These are phyloP conservation scores for Russula sp. DNA, from an alignment of 768 basidiomycete genomes.

Conservation along the genomic window DNA sequence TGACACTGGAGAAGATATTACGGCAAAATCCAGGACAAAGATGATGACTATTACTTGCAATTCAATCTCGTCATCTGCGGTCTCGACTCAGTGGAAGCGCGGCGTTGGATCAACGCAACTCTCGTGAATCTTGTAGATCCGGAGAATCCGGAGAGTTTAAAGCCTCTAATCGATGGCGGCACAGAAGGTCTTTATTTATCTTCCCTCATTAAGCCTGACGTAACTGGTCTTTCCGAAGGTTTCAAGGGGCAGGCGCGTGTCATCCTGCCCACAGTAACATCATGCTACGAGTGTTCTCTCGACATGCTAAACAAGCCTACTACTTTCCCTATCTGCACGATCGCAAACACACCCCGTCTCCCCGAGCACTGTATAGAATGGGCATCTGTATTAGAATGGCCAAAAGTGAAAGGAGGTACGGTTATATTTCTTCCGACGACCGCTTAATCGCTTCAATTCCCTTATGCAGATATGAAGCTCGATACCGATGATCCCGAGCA, in stretches of 20 bases:
- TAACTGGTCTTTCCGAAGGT: conserved; percentile 46
- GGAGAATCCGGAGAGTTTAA: conserved; percentile 90
- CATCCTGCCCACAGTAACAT: conserved; percentile 90
- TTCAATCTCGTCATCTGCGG: conserved; percentile 98
- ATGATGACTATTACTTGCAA: conserved; percentile 90
- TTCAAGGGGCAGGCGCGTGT: conserved; percentile 99
- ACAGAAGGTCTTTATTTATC: conserved; percentile 74
- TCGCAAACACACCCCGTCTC: conserved; percentile 95
- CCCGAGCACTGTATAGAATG: conserved; percentile 99
- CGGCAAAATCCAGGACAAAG: conserved; percentile 98
- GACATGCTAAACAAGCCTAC: conserved; percentile 98
- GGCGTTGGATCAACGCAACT: conserved; percentile 98
- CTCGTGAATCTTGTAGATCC: conserved; percentile 91
- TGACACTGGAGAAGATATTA: conserved; percentile 59
- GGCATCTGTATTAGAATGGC: conserved; percentile 99
- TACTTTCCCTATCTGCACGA: conserved; percentile 97
- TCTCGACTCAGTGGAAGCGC: conserved; percentile 93
- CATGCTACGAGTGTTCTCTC: conserved; percentile 97
- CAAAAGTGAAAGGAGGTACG: conserved; percentile 82
- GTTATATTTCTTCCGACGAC: background rate
- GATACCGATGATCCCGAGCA: conserved; percentile 98
- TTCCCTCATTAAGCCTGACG: background rate
- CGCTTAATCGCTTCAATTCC: background rate
- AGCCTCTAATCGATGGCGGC: conserved; percentile 96
- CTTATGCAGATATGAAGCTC: conserved; percentile 76